These are phyloP conservation scores for Haplosporangium sp. DNA, from an alignment of 371 early-diverging fungal genomes.

Conservation along the genomic window DNA sequence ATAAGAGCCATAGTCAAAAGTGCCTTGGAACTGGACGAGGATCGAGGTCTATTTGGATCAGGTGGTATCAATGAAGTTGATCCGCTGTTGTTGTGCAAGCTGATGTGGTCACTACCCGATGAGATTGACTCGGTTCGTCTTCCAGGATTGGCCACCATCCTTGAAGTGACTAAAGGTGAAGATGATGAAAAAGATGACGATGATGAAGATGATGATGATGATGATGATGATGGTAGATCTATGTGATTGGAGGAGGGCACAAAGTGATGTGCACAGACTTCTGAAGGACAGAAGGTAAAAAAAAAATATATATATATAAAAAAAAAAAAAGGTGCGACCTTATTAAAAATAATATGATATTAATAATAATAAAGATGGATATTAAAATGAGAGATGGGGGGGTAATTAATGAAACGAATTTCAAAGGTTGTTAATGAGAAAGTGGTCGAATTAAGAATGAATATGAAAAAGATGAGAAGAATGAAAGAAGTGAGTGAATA, in stretches of 20 bases:
- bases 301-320: too few relatives aligned
- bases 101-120: constrained; percentile 17
- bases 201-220: constrained; percentile 29
- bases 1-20: constrained; percentile 45
- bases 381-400: neutral
- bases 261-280: constrained; percentile 20
- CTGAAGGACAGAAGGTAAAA: neutral
- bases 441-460: neutral
- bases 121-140: constrained; percentile 28
- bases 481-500: neutral
- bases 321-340: neutral
- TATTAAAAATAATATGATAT: too few relatives aligned
- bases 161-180: constrained; percentile 12
- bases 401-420: neutral
- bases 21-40: constrained; percentile 43
- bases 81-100: constrained; percentile 14
- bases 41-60: constrained; percentile 34
- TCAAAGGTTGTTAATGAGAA: too few relatives aligned
- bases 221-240: constrained; percentile 14
- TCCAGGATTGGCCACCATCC: constrained; percentile 6
- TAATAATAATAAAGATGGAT: too few relatives aligned
- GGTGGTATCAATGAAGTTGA: constrained; percentile 25
- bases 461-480: neutral
- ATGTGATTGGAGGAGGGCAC: constrained; percentile 8
- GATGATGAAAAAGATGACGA: constrained; percentile 8